These are phyloP conservation scores for Rhizopogon roseolus DNA, from an alignment of 768 basidiomycete genomes.

Conservation along the genomic window DNA sequence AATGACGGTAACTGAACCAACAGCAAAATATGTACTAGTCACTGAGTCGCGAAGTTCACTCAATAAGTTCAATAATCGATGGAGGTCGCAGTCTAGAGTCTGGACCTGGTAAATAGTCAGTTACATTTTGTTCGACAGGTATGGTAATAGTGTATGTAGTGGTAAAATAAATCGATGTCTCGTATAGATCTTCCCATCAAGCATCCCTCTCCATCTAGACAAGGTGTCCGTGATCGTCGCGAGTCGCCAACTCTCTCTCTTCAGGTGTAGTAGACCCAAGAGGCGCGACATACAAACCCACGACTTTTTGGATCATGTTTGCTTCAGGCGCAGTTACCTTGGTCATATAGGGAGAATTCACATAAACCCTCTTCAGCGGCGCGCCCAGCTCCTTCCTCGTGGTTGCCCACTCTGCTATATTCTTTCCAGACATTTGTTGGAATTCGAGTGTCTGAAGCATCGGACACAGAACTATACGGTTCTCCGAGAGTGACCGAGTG, in stretches of 20 bases:
- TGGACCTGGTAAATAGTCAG: too few relatives aligned
- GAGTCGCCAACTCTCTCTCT: slow-evolving; percentile 32
- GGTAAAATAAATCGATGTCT: background rate
- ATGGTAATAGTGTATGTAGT: background rate
- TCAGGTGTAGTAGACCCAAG: slow-evolving; percentile 41
- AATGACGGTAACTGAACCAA: too few relatives aligned
- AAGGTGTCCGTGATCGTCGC: slow-evolving; percentile 2
- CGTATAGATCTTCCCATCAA: background rate
- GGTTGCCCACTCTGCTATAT: slow-evolving; percentile 32
- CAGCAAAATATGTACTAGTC: too few relatives aligned
- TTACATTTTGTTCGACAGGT: too few relatives aligned
- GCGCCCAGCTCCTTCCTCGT: slow-evolving; percentile 33
- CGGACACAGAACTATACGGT: slow-evolving; percentile 34
- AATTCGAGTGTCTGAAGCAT: slow-evolving; percentile 43
- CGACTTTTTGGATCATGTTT: background rate
- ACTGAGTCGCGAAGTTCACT: too few relatives aligned
- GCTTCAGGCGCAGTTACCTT: slow-evolving; percentile 20
- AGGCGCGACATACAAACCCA: slow-evolving; percentile 22
- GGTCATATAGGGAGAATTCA: slow-evolving; percentile 28
- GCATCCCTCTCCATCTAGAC: background rate
- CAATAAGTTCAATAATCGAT: too few relatives aligned
- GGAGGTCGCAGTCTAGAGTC: too few relatives aligned
- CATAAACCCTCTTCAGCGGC: slow-evolving; percentile 50
- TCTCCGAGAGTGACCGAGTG: background rate
- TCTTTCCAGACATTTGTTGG: slow-evolving; percentile 28